A percentile compares a stretch with the other conserved stretches of the same genome.
Evolutionary conservation across 2,329 filamentous ascomycete genomes (phyloP).

Genomic region (Harringtonia aguacate): DNA sequence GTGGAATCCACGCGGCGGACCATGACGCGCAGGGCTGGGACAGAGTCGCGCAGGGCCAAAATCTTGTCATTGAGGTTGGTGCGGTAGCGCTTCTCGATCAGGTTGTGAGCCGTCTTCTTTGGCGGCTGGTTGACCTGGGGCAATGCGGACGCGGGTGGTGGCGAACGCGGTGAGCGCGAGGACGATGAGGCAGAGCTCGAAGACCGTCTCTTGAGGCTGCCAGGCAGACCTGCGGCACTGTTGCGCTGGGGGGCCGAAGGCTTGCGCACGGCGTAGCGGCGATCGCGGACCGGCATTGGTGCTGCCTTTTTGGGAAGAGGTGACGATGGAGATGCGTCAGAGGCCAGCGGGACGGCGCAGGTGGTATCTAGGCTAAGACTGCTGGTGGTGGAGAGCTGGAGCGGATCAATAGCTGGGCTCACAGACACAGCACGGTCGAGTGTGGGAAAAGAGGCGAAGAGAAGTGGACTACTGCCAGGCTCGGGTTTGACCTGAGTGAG

Average conservation of each 20-base stretch:
- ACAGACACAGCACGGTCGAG: constrained; percentile 11
- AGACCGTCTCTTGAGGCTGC: constrained; percentile 22
- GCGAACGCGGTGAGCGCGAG: constrained; percentile 10
- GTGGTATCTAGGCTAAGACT: neutral
- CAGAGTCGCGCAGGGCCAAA: constrained; percentile 60
- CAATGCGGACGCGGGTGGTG: constrained; percentile 8
- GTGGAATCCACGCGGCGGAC: constrained; percentile 23
- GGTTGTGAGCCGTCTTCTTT: constrained; percentile 76
- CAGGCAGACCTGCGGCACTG: constrained; percentile 8
- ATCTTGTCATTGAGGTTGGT: constrained; percentile 82
- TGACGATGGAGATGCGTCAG: too few species aligned
- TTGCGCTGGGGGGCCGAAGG: neutral
- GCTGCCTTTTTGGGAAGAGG: too few species aligned
- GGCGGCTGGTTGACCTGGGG: constrained; percentile 12
- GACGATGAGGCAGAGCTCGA: constrained; percentile 9
- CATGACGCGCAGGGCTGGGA: constrained; percentile 40
- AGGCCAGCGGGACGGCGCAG: too few species aligned
- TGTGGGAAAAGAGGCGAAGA: constrained; percentile 15
- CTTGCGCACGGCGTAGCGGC: constrained; percentile 16
- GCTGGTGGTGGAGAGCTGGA: constrained; percentile 17
- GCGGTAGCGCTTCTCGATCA: constrained; percentile 77
- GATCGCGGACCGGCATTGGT: constrained; percentile 3
- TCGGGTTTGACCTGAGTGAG: constrained; percentile 19
- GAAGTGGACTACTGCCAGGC: constrained; percentile 18
- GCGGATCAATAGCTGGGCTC: constrained; percentile 24